Evolutionary conservation across 371 early-diverging fungal genomes (phyloP).

Genomic region (Rhizopus sp.): DNA sequence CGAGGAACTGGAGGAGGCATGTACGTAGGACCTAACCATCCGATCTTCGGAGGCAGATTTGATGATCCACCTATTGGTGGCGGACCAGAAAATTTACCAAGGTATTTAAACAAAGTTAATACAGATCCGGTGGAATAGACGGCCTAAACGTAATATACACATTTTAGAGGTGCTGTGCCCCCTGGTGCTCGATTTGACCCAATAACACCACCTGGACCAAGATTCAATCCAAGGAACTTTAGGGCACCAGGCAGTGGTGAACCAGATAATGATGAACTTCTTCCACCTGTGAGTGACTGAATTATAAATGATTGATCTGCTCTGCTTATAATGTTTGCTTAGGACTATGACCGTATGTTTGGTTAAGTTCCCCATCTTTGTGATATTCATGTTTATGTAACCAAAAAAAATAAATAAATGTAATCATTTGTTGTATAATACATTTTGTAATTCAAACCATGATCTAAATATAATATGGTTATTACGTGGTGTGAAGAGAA

Average conservation of each 20-base stretch:
- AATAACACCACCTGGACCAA: conserved; percentile 71
- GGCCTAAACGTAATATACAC: not conserved
- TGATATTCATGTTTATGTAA: not conserved
- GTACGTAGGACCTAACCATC: conserved; percentile 89
- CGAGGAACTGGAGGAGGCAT: conserved; percentile 72
- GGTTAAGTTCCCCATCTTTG: conserved; percentile 38
- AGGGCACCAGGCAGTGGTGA: conserved; percentile 62
- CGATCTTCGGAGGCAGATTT: conserved; percentile 70
- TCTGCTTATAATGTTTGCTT: conserved; percentile 11
- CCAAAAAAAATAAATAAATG: not conserved
- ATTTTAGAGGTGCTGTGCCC: conserved; percentile 75
- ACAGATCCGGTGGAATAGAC: not conserved
- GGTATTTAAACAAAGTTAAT: conserved; percentile 23
- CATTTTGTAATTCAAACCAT: not conserved
- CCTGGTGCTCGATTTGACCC: conserved; percentile 96
- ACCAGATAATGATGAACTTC: conserved; percentile 79
- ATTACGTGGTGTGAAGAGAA: no score
- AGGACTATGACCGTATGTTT: conserved; percentile 70
- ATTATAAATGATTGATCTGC: not conserved
- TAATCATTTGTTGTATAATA: not conserved
- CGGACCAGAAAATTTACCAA: conserved; percentile 55
- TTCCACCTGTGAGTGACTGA: conserved; percentile 65
- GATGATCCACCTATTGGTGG: conserved; percentile 44
- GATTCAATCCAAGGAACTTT: conserved; percentile 44
- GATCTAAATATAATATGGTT: no score